These are phyloP conservation scores for Geranium incanum DNA, from an alignment of 441 rosid species.

Conservation along the genomic window DNA sequence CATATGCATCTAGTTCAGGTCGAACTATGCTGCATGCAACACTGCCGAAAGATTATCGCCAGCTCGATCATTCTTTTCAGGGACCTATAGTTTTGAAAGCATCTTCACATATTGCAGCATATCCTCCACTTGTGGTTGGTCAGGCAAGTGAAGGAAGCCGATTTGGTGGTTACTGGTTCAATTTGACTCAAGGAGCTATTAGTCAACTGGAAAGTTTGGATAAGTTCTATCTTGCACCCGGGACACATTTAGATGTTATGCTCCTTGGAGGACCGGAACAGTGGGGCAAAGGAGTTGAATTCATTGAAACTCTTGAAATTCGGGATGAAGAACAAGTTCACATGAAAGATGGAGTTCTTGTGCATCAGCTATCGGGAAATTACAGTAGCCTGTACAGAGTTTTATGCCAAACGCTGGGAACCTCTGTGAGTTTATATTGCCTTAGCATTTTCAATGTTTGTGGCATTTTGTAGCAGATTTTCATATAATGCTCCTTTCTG, in stretches of 20 bases:
- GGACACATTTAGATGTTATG: conserved; percentile 64
- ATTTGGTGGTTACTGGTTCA: conserved; percentile 85
- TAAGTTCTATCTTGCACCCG: conserved; percentile 74
- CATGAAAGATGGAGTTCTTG: conserved; percentile 38
- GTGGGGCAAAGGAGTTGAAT: conserved; percentile 62
- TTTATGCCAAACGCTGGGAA: conserved; percentile 56
- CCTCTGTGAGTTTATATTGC: conserved; percentile 52
- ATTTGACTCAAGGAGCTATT: conserved; percentile 37
- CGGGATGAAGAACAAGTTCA: conserved; percentile 31
- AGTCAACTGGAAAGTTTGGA: conserved; percentile 38
- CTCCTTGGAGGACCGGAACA: conserved; percentile 84
- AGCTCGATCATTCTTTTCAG: conserved; percentile 44
- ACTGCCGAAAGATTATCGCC: conserved; percentile 53
- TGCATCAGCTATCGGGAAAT: conserved; percentile 38
- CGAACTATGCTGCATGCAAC: conserved; percentile 72
- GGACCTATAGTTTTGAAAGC: conserved; percentile 60
- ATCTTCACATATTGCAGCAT: conserved; percentile 65
- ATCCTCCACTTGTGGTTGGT: conserved; percentile 58
- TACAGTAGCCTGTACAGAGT: conserved; percentile 45
- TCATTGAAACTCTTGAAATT: conserved; percentile 49
- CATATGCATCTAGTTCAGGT: conserved; percentile 69
- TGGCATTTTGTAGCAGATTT: conserved; percentile 1
- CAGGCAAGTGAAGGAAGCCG: conserved; percentile 73
- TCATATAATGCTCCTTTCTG: conserved; percentile 22
- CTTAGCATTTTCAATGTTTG: conserved; percentile 7